These are phyloP conservation scores for Fusarium sp. DNA, from an alignment of 2,329 filamentous ascomycete species.

Conservation along the genomic window DNA sequence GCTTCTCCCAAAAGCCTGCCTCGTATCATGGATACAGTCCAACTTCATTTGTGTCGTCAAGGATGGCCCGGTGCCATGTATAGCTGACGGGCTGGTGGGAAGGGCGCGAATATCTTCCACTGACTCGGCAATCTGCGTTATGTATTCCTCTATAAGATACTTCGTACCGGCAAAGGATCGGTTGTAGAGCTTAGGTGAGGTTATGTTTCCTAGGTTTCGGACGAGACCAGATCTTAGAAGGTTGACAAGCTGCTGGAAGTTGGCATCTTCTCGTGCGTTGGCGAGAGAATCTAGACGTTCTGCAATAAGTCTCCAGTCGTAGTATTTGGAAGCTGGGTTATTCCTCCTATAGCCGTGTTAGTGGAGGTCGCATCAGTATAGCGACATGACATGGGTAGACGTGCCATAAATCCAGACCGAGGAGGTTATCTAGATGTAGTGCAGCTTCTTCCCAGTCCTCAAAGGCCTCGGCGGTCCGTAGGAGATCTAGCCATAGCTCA, in stretches of 20 bases:
- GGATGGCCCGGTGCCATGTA: slow-evolving; percentile 56
- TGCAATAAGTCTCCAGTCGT: slow-evolving; percentile 89
- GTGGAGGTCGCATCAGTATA: background rate
- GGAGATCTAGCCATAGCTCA: slow-evolving; percentile 75
- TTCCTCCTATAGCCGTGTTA: slow-evolving; percentile 74
- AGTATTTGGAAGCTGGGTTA: slow-evolving; percentile 83
- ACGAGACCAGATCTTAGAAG: slow-evolving; percentile 84
- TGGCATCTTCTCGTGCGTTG: slow-evolving; percentile 77
- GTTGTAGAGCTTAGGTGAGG: slow-evolving; percentile 84
- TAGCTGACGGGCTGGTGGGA: slow-evolving; percentile 66
- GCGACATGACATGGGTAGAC: slow-evolving; percentile 24
- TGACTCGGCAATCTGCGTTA: slow-evolving; percentile 85
- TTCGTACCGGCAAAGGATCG: slow-evolving; percentile 91
- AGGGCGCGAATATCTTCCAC: slow-evolving; percentile 82
- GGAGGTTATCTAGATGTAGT: slow-evolving; percentile 83
- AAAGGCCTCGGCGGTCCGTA: slow-evolving; percentile 78
- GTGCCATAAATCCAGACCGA: slow-evolving; percentile 87
- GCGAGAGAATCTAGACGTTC: slow-evolving; percentile 81
- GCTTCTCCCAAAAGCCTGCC: slow-evolving; percentile 89
- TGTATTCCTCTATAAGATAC: slow-evolving; percentile 90
- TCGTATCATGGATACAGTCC: slow-evolving; percentile 87
- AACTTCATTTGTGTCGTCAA: slow-evolving; percentile 84
- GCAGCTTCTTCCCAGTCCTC: slow-evolving; percentile 93
- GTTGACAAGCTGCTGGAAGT: slow-evolving; percentile 83
- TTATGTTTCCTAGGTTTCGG: slow-evolving; percentile 93